Evolutionary conservation across 371 early-diverging fungal genomes (phyloP).

Genomic region (Mucor plumbeus): DNA sequence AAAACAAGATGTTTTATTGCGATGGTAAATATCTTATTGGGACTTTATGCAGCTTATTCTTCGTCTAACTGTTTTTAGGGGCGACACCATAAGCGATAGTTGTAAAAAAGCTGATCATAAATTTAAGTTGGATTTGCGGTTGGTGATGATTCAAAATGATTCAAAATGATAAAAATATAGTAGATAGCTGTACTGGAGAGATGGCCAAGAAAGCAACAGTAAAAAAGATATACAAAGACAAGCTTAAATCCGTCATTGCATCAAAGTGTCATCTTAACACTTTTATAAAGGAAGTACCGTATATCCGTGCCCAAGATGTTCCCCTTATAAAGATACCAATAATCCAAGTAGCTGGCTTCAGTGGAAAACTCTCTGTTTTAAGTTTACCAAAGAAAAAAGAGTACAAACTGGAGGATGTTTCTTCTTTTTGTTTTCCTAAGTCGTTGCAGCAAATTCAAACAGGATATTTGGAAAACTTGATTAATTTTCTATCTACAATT

Average conservation of each 20-base stretch:
- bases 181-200: slow-evolving; percentile 25
- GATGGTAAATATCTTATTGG: slow-evolving; percentile 27
- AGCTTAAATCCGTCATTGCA: slow-evolving; percentile 24
- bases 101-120: slow-evolving; percentile 23
- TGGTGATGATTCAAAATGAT: slow-evolving; percentile 27
- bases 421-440: no score
- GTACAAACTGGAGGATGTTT: no score
- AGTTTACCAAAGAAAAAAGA: no score
- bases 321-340: no score
- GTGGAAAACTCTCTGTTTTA: no score
- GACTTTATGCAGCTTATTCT: slow-evolving; percentile 26
- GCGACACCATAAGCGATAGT: slow-evolving; percentile 22
- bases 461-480: no score
- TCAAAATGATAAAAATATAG: slow-evolving; percentile 17
- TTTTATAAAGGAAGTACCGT: slow-evolving; percentile 23
- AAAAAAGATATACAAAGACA: slow-evolving; percentile 27
- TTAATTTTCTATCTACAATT: no score
- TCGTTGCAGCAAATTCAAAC: no score
- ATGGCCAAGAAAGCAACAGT: slow-evolving; percentile 25
- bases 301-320: slow-evolving; percentile 26
- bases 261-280: slow-evolving; percentile 30
- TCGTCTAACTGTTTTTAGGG: slow-evolving; percentile 25
- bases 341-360: no score
- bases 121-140: slow-evolving; percentile 21
- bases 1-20: slow-evolving; percentile 23